Evolutionary conservation across 352 stramenopile genomes (phyloP).

Genomic region (Phytophthora niederhauseri): DNA sequence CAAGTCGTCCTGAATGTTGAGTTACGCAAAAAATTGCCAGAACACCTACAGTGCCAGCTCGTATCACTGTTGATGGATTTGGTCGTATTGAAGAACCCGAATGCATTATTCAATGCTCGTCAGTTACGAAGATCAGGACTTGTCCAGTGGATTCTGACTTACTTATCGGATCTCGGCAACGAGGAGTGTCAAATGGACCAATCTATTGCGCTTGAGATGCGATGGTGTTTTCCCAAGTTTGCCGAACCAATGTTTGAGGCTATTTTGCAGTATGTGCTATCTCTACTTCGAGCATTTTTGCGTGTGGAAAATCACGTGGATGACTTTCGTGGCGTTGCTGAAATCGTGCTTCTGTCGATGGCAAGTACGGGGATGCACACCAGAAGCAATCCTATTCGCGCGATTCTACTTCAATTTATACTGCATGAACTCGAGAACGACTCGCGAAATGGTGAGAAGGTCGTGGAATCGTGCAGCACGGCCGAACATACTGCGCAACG

Average conservation of each 20-base stretch:
- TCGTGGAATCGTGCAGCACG: background rate
- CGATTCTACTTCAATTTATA: constrained; percentile 58
- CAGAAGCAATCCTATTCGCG: constrained; percentile 36
- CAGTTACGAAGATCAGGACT: constrained; percentile 63
- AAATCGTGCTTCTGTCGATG: constrained; percentile 62
- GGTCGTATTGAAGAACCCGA: constrained; percentile 60
- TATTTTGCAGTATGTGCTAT: constrained; percentile 54
- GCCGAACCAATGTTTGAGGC: constrained; percentile 40
- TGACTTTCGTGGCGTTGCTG: constrained; percentile 48
- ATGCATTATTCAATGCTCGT: constrained; percentile 78
- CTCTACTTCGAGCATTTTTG: constrained; percentile 49
- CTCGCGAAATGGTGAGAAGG: background rate
- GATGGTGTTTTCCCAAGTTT: constrained; percentile 65
- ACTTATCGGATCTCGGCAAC: constrained; percentile 60
- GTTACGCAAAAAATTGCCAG: constrained; percentile 45
- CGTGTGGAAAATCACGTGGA: constrained; percentile 66
- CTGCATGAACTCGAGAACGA: constrained; percentile 65
- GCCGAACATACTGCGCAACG: background rate
- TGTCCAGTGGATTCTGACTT: constrained; percentile 61
- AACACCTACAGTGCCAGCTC: constrained; percentile 58
- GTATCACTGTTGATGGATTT: constrained; percentile 53
- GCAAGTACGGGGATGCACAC: constrained; percentile 37
- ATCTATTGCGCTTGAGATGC: constrained; percentile 38
- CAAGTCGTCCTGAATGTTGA: constrained; percentile 61
- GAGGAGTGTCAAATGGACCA: constrained; percentile 41